A percentile compares a stretch with the other conserved stretches of the same genome.
phyloP scores from a whole-genome alignment of 495 filamentous ascomycete genomes.

The Talaromyces borbonicus region DNA sequence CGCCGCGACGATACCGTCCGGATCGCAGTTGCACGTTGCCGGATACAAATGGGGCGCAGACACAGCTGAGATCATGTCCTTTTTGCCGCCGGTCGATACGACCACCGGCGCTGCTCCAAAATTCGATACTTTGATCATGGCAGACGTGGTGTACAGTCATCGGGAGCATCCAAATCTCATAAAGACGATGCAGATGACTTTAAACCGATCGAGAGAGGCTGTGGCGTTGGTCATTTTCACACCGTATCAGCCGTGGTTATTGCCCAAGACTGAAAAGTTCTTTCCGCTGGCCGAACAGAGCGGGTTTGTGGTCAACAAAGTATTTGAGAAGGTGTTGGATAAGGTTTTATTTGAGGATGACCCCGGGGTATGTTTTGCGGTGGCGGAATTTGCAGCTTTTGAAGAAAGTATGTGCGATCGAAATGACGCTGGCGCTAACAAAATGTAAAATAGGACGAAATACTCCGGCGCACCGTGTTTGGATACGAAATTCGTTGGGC shows the following conservation, averaged over 20 bases:
- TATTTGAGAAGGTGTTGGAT: constrained; percentile 72
- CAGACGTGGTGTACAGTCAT: constrained; percentile 84
- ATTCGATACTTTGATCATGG: constrained; percentile 77
- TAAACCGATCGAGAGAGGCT: constrained; percentile 43
- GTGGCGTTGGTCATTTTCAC: constrained; percentile 85
- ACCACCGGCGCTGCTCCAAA: constrained; percentile 20
- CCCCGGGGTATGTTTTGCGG: constrained; percentile 52
- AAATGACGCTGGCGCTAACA: too few species aligned
- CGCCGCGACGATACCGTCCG: constrained; percentile 16
- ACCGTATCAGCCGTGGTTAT: constrained; percentile 82
- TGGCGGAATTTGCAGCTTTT: too few species aligned
- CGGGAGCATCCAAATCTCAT: constrained; percentile 71
- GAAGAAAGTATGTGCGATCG: too few species aligned
- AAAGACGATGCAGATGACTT: constrained; percentile 52
- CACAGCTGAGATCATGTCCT: constrained; percentile 37
- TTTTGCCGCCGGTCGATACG: constrained; percentile 25
- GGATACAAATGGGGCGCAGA: constrained; percentile 77
- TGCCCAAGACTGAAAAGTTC: constrained; percentile 74
- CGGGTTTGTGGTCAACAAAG: constrained; percentile 65
- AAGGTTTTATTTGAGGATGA: constrained; percentile 84
- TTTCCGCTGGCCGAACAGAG: constrained; percentile 60
- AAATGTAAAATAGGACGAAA: constrained; percentile 56
- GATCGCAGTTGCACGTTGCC: constrained; percentile 39
- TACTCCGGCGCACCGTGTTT: constrained; percentile 67
- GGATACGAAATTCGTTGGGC: constrained; percentile 51